These are phyloP conservation scores for Alternaria panax DNA, from an alignment of 2,329 filamentous ascomycete species.

Conservation along the genomic window DNA sequence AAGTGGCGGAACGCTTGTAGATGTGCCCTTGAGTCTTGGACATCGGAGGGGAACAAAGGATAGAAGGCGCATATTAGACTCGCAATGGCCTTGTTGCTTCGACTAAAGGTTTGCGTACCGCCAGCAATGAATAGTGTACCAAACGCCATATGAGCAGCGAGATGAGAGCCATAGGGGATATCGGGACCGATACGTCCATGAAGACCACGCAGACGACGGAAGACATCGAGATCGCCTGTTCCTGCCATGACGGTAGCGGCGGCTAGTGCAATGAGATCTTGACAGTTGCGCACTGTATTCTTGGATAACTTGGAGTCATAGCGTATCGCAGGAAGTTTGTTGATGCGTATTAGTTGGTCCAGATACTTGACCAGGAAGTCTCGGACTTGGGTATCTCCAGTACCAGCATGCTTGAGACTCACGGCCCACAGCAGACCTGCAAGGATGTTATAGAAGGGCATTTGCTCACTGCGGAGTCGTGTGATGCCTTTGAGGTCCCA, in stretches of 20 bases:
- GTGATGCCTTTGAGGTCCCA: conserved; percentile 67
- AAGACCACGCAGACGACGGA: conserved; percentile 83
- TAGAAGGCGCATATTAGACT: conserved; percentile 91
- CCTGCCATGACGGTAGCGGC: conserved; percentile 93
- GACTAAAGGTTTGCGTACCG: conserved; percentile 90
- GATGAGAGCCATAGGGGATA: conserved; percentile 89
- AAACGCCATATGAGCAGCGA: conserved; percentile 90
- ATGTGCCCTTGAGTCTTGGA: conserved; percentile 93
- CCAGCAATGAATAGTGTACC: conserved; percentile 91
- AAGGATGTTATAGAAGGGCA: conserved; percentile 92
- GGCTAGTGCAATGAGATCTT: conserved; percentile 84
- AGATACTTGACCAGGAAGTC: conserved; percentile 85
- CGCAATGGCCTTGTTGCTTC: conserved; percentile 84
- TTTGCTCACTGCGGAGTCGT: conserved; percentile 77
- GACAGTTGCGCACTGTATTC: conserved; percentile 86
- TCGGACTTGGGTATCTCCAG: conserved; percentile 69
- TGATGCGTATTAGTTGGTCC: conserved; percentile 83
- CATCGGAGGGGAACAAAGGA: conserved; percentile 84
- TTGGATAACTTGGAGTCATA: conserved; percentile 88
- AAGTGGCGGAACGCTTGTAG: conserved; percentile 96
- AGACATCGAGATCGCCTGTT: conserved; percentile 84
- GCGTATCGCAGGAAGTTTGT: conserved; percentile 65
- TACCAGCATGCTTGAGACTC: conserved; percentile 57
- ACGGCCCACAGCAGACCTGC: conserved; percentile 82
- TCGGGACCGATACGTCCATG: conserved; percentile 86